A percentile compares a stretch with the other conserved stretches of the same genome.
Evolutionary conservation across 2,329 filamentous ascomycete species (phyloP).

Genomic region (Cladobotryum mycophilum): DNA sequence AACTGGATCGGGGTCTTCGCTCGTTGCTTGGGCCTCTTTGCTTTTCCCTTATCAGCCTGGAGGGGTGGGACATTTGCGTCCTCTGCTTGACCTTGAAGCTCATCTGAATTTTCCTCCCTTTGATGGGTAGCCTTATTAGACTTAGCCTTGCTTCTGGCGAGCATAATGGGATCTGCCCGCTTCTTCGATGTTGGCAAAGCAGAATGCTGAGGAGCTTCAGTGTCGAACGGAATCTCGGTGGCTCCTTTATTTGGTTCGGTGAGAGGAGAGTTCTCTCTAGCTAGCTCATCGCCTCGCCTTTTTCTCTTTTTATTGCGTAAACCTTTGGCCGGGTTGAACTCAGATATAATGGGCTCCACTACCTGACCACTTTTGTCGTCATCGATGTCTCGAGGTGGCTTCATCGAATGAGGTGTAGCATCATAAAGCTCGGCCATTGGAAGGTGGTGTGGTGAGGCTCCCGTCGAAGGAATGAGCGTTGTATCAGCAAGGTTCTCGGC

Average conservation of each 20-base stretch:
- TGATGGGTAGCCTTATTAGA: not conserved
- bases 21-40: slow-evolving; percentile 25
- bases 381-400: not conserved
- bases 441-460: slow-evolving; percentile 14
- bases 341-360: not conserved
- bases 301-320: not conserved
- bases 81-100: not conserved
- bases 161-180: not conserved
- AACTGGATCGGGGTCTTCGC: slow-evolving; percentile 29
- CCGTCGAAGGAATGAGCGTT: not conserved
- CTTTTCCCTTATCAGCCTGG: not conserved
- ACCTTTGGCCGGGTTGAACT: not conserved
- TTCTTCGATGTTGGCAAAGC: not conserved
- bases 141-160: not conserved
- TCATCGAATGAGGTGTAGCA: slow-evolving; percentile 12
- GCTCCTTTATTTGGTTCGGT: too few species aligned
- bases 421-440: slow-evolving; percentile 24
- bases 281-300: too few species aligned
- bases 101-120: not conserved
- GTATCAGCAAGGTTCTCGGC: slow-evolving; percentile 3
- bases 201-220: not conserved
- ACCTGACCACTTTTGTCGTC: not conserved
- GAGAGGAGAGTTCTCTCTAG: too few species aligned
- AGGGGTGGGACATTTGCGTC: not conserved
- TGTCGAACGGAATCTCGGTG: too few species aligned